A percentile compares a stretch with the other conserved stretches of the same genome.
phyloP scores from a whole-genome alignment of 768 basidiomycete species.

The Antrodiella citrinella region DNA sequence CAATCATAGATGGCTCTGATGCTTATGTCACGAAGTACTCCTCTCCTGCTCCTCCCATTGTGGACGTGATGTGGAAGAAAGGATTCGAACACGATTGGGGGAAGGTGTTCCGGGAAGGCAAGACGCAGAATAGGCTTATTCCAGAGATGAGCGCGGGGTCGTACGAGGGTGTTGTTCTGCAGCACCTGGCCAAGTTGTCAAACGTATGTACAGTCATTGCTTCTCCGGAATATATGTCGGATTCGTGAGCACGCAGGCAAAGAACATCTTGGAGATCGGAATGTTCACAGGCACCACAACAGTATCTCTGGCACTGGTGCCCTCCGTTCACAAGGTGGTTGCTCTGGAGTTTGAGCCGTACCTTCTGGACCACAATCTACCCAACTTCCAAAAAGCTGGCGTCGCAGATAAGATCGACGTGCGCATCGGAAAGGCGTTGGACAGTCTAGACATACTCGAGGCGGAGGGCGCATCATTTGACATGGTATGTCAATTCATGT shows the following conservation, averaged over 20 bases:
- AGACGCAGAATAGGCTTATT: constrained; percentile 5
- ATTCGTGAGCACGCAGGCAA: constrained; percentile 4
- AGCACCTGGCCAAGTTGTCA: constrained; percentile 8
- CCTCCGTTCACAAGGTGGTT: constrained; percentile 5
- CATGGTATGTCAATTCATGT: constrained; percentile 3
- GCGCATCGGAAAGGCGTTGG: constrained; percentile 8
- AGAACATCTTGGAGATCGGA: constrained; percentile 8
- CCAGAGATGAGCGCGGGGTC: constrained; percentile 8
- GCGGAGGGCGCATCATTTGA: constrained; percentile 7
- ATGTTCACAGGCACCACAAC: constrained; percentile 14
- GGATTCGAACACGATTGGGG: constrained; percentile 8
- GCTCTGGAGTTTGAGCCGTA: constrained; percentile 9
- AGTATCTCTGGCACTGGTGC: constrained; percentile 9
- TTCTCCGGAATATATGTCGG: background rate
- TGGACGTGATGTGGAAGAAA: constrained; percentile 6
- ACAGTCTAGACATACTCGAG: constrained; percentile 5
- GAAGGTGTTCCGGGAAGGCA: constrained; percentile 3
- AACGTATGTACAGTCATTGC: background rate
- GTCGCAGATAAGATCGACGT: constrained; percentile 12
- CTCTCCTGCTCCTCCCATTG: constrained; percentile 4
- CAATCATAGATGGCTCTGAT: constrained; percentile 10
- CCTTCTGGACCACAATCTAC: constrained; percentile 4
- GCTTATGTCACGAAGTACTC: constrained; percentile 8
- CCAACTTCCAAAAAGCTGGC: constrained; percentile 7
- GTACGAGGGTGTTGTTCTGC: constrained; percentile 11